Base-by-base conservation (phyloP, 2,329 filamentous ascomycete genomes). In the Penicillium sp. region DNA sequence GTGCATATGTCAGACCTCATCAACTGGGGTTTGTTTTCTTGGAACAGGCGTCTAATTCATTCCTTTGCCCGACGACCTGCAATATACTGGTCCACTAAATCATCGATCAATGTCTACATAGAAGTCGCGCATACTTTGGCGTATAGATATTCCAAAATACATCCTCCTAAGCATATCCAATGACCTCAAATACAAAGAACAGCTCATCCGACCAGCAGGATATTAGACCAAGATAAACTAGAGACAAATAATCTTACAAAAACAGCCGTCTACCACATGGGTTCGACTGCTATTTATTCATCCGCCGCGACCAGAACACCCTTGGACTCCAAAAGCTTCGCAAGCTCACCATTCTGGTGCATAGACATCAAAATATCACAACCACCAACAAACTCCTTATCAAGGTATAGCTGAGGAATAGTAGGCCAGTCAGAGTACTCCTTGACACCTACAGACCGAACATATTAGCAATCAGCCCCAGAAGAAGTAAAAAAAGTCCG, bases 361-460 rank as follows among this genome's bases (percentile, higher is more conserved):
- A 99, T 97, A 2, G 86, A 87, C 69, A 97, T 86, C 62, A 99
- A 72, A 57, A 99, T 99, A 72, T 99, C 93, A 69, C 91, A 96
- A n/a, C 93, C 93, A 47, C 93, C 93, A 39, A 99, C 79, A 68
- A 99, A 99, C 70, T 99, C 92, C 75, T 92, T 92, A 56, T 95
- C 83, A 43, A 99, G 79, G 73, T 97, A 99, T 14, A 99, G 80
- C 72, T 99, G 93, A 6, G 93, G 93, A 68, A 99, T 97, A 16
- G 93, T 99, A 12, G 93, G 93, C 93, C 93, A 99, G 69, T 97
- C 93, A 1, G 91, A 95, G 78, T 93, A 99, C 74, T 99, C 92
- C 76, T 99, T 99, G 76, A 99, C 95, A 44, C 93, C 92, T 91
- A 58, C 37, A 51, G 13, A 13, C 16, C 22, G 25, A 18, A 13